A percentile compares a stretch with the other conserved stretches of the same genome.
phyloP scores from a whole-genome alignment of 164 flowering plant species.

The Aristolochia californica region DNA sequence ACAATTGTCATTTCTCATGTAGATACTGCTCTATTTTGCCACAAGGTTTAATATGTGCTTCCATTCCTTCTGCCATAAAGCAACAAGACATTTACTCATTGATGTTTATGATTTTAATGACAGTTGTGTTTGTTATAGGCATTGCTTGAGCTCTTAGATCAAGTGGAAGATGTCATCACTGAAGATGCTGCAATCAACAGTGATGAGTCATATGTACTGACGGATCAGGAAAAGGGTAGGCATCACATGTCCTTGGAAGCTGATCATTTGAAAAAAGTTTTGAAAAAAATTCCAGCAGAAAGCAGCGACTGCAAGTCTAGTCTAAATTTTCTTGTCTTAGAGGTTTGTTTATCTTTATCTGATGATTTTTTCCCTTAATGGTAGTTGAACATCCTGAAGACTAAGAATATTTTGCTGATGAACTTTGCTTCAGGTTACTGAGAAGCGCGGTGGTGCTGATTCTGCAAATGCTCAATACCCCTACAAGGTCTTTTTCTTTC shows the following conservation, averaged over 20 bases:
- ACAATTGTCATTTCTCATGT: too few species aligned
- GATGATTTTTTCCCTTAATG: neutral
- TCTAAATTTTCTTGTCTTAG: conserved; percentile 65
- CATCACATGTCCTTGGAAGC: conserved; percentile 8
- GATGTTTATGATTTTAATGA: neutral
- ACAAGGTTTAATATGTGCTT: too few species aligned
- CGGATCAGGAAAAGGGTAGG: conserved; percentile 11
- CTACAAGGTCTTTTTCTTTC: conserved; percentile 34
- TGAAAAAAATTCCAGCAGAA: conserved; percentile 4
- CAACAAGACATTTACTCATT: too few species aligned
- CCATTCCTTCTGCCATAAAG: neutral
- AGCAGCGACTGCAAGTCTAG: conserved; percentile 12
- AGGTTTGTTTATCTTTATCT: conserved; percentile 32
- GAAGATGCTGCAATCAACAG: conserved; percentile 37
- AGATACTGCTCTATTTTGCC: too few species aligned
- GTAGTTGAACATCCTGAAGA: neutral
- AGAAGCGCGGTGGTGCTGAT: conserved; percentile 38
- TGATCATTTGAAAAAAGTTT: conserved; percentile 12
- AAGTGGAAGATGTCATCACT: conserved; percentile 85
- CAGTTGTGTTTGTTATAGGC: conserved; percentile 37
- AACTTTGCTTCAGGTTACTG: conserved; percentile 52
- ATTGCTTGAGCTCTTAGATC: conserved; percentile 85
- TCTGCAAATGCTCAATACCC: conserved; percentile 24
- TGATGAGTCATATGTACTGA: conserved; percentile 12
- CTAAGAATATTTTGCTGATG: neutral